Evolutionary conservation across 2,329 filamentous ascomycete genomes (phyloP), one percentile per base, ranked within the genome.

Genomic region (Dothistroma pini): DNA sequence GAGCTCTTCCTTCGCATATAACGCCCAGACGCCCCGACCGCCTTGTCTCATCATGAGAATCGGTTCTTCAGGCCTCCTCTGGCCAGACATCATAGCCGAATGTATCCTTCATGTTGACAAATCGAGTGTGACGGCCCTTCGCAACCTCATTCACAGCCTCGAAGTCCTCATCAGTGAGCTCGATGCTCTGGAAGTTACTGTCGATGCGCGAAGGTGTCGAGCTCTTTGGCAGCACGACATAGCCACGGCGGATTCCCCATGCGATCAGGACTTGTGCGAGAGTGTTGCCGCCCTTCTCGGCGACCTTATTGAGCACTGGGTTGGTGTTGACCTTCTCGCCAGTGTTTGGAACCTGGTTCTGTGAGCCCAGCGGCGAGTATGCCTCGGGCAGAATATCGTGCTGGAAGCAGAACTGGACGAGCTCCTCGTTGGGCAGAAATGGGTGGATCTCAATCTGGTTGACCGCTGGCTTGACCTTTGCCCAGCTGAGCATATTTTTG

Each of bases 81-180:
- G 76, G 72, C 77, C 77, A 79, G 54, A 90, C 83, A 68, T 91
- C 81, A 72, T 89, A 89, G 7, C 89, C 89, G 74, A 91, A 91
- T 0, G 86, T 89, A 66, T 90, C 88, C 81, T 89, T 91, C 88
- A 91, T 91, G 78, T 91, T 90, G 61, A 91, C 88, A 70, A 91
- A 91, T 41, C 89, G 84, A 29, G 83, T 84, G 74, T 89, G 85
- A 56, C 88, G 81, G 38, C 85, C 85, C 72, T 84, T 80, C 0
- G 87, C 86, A 8, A 90, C 87, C 63, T 79, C 74, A 75, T 88
- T 83, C 57, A 89, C 80, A 14, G 81, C 85, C 63, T 80, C 78
- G 69, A 87, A 83, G 66, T 88, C 78, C 66, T 76, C 77, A 59
- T 79, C 74, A 66, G 68, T 75, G 61, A 90, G 77, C 70, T 83